Evolutionary conservation across 768 basidiomycete species (phyloP).

Genomic region (Floccularia luteovirens): DNA sequence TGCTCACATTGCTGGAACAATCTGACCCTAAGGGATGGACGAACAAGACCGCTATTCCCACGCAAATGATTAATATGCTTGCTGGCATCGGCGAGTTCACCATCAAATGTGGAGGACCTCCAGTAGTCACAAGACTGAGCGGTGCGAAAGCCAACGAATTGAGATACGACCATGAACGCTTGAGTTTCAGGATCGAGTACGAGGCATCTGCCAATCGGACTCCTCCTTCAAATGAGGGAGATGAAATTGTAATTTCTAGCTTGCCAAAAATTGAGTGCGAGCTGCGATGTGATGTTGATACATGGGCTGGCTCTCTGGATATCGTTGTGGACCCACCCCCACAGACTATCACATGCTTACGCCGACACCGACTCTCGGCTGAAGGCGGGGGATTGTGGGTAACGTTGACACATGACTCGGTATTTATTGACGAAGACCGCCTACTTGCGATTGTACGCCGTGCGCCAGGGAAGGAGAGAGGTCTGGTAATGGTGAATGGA

Average conservation of each 20-base stretch:
- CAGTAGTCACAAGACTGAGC: slow-evolving; percentile 76
- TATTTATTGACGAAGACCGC: slow-evolving; percentile 72
- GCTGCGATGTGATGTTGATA: slow-evolving; percentile 86
- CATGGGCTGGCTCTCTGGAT: slow-evolving; percentile 78
- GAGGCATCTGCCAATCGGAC: slow-evolving; percentile 52
- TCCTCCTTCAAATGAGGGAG: slow-evolving; percentile 14
- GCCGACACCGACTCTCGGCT: slow-evolving; percentile 77
- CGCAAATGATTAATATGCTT: slow-evolving; percentile 84
- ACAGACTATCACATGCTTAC: slow-evolving; percentile 70
- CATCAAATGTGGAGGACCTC: slow-evolving; percentile 93
- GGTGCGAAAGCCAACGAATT: slow-evolving; percentile 70
- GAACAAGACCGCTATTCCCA: slow-evolving; percentile 88
- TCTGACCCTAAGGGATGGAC: slow-evolving; percentile 98
- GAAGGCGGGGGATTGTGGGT: slow-evolving; percentile 94
- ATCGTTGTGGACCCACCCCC: slow-evolving; percentile 93
- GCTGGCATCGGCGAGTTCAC: slow-evolving; percentile 94
- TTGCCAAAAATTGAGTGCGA: slow-evolving; percentile 76
- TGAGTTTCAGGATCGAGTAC: slow-evolving; percentile 79
- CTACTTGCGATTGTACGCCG: slow-evolving; percentile 68
- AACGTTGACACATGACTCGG: slow-evolving; percentile 79
- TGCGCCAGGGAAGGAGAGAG: slow-evolving; percentile 74
- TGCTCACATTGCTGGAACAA: slow-evolving; percentile 90
- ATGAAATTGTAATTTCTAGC: slow-evolving; percentile 19
- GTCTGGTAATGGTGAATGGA: slow-evolving; percentile 85
- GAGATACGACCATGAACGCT: slow-evolving; percentile 84